These are phyloP conservation scores for Pythium dissotocum DNA, from an alignment of 352 stramenopile genomes.

Conservation along the genomic window DNA sequence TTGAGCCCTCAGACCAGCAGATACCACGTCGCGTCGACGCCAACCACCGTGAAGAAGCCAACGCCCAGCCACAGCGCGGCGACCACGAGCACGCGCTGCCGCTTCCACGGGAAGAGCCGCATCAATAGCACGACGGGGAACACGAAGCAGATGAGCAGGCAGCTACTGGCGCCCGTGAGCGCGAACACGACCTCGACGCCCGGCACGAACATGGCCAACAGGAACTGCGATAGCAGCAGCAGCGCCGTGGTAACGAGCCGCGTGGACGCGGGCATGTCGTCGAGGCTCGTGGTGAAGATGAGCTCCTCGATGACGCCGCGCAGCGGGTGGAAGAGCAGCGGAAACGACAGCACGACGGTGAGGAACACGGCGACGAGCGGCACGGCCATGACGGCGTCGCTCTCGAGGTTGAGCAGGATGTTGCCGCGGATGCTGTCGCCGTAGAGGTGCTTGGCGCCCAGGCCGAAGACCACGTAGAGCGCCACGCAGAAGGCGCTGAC, in stretches of 20 bases:
- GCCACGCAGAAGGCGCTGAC: conserved; percentile 55
- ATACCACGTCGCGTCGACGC: conserved; percentile 26
- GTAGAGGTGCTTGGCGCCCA: conserved; percentile 57
- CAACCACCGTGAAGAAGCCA: conserved; percentile 33
- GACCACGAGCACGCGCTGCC: conserved; percentile 34
- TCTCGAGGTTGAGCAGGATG: conserved; percentile 79
- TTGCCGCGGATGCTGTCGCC: conserved; percentile 60
- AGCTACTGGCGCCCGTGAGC: conserved; percentile 64
- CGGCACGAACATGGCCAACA: conserved; percentile 56
- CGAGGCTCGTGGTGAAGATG: conserved; percentile 42
- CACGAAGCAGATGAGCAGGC: conserved; percentile 75
- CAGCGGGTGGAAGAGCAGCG: conserved; percentile 73
- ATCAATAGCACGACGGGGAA: conserved; percentile 69
- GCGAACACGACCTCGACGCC: conserved; percentile 72
- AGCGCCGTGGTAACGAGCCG: conserved; percentile 50
- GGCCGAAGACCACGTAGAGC: conserved; percentile 65
- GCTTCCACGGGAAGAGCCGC: conserved; percentile 57
- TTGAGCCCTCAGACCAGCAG: conserved; percentile 13
- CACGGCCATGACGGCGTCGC: conserved; percentile 66
- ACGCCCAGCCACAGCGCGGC: conserved; percentile 37
- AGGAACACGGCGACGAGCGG: conserved; percentile 69
- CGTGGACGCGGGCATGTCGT: conserved; percentile 46
- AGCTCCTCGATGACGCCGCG: conserved; percentile 64
- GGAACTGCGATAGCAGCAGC: conserved; percentile 56
- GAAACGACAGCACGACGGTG: conserved; percentile 73